Conservation (phyloP, 129 eudicot species). For the Flaveria brownii region DNA sequence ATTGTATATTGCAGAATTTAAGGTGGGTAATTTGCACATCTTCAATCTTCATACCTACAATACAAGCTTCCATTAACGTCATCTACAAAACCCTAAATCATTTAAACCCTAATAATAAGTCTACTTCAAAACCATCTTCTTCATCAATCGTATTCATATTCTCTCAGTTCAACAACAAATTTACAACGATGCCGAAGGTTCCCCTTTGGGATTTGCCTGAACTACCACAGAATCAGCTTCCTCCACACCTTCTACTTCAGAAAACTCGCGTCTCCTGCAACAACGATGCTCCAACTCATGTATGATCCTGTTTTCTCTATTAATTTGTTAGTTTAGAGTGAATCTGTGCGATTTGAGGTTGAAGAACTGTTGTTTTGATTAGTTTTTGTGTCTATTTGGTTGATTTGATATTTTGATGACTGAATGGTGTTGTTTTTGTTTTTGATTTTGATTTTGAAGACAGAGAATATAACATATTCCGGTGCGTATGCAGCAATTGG, state of each 20-base stretch:
- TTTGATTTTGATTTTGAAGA: constrained; percentile 45
- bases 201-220: constrained; percentile 81
- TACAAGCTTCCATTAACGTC: neutral
- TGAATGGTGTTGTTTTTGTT: constrained; percentile 11
- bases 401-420: neutral
- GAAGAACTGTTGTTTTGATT: neutral
- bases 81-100: constrained; percentile 24
- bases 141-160: neutral
- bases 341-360: neutral
- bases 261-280: constrained; percentile 77
- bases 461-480: constrained; percentile 73
- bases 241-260: constrained; percentile 70
- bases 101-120: constrained; percentile 27
- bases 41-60: neutral
- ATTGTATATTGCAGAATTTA: neutral
- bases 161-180: neutral
- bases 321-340: neutral
- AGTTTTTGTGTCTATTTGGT: neutral
- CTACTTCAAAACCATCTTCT: constrained; percentile 9
- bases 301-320: constrained; percentile 10
- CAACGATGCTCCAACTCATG: constrained; percentile 79
- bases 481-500: constrained; percentile 90
- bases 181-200: constrained; percentile 41
- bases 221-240: constrained; percentile 63
- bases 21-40: constrained; percentile 6